A percentile compares a stretch with the other conserved stretches of the same genome.
Conservation (phyloP, 768 basidiomycete genomes). For the Tricholoma sp. region DNA sequence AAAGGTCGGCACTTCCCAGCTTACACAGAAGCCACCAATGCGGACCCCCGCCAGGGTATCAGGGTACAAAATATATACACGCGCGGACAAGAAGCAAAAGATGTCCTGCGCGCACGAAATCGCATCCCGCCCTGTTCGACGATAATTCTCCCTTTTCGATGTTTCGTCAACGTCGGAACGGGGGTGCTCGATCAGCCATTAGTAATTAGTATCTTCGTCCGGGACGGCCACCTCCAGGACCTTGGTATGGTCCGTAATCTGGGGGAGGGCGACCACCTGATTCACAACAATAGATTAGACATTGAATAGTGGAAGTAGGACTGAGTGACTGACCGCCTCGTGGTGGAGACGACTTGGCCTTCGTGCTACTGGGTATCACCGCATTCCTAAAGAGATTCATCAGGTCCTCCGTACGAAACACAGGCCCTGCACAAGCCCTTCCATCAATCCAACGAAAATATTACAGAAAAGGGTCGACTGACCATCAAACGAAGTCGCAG, state of each 20-base stretch:
- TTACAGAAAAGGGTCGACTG: constrained; percentile 20
- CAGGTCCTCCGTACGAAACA: constrained; percentile 86
- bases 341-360: constrained; percentile 54
- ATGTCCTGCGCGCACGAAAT: too few relatives aligned
- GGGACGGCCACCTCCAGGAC: constrained; percentile 42
- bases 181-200: neutral
- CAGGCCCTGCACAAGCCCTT: constrained; percentile 54
- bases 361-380: constrained; percentile 62
- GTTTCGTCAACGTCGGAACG: too few relatives aligned
- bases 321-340: constrained; percentile 35
- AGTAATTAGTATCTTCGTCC: constrained; percentile 18
- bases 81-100: too few relatives aligned
- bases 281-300: constrained; percentile 6
- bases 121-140: too few relatives aligned
- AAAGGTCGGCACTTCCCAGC: too few relatives aligned
- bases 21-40: too few relatives aligned
- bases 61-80: too few relatives aligned
- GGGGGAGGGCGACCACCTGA: constrained; percentile 72
- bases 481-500: constrained; percentile 80
- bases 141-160: too few relatives aligned
- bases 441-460: neutral
- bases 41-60: too few relatives aligned
- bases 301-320: neutral
- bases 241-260: constrained; percentile 83
- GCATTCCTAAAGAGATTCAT: constrained; percentile 82